Base-by-base conservation (phyloP, 2,329 filamentous ascomycete species). In the Aspergillus quadrilineatus region DNA sequence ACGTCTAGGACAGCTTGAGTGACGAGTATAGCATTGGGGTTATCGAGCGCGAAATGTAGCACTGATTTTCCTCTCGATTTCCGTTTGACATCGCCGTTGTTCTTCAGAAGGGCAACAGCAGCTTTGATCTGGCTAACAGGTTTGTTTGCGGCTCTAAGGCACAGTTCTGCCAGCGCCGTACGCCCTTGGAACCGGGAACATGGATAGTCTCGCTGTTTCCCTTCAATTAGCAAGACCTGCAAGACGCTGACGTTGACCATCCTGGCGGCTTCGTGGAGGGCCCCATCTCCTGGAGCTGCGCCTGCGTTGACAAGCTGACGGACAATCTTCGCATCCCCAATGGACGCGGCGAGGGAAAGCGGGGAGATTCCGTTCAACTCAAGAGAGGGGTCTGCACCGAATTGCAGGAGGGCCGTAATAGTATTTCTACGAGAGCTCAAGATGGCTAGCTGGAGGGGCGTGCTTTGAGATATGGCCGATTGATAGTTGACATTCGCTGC, bases 391-490 rank as follows among this genome's bases (percentile, higher is more conserved):
- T 56, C 55, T 14, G 55, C 55, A 14, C 39, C 28, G 30, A 34
- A 52, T 1, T 28, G 43, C 8, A 56, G 44, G 5, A 56, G 44
- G 2, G 36, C 44, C 2, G 55, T 37, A 12, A 56, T 43, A 12
- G 55, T 17, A 3, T 48, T 29, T 5, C 7, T 49, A 10, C 55
- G 55, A 2, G 55, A 49, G 37, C n/a, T 28, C 3, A 56, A 12
- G 32, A 56, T 56, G 3, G 55, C 55, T 4, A 56, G 30, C 29
- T 56, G 55, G 3, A 56, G 55, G n/a, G 55, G 55, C 2, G 55
- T 56, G 8, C 49, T 47, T 22, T 56, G 49, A 3, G 49, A 56
- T 29, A 48, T 4, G 10, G 26, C 8, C 4, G 55, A 29, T 42
- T 42, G 49, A 39, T 28, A 53, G 29, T 56, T 56, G 4, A 53